These are phyloP conservation scores for Lanmaoa rubissima DNA, from an alignment of 768 basidiomycete species.

Conservation along the genomic window DNA sequence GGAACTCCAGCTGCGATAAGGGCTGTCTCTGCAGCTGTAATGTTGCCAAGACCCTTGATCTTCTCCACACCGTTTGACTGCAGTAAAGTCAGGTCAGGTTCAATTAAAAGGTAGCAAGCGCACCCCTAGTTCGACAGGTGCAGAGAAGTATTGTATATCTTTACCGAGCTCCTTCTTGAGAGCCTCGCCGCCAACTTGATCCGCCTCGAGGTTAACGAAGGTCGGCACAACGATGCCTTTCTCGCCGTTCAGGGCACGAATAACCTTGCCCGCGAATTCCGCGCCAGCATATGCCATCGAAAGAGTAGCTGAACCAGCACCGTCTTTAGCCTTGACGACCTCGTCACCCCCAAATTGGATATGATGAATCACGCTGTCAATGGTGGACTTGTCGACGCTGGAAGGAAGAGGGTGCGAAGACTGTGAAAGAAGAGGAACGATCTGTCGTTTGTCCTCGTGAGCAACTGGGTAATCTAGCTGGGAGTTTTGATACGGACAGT, in stretches of 20 bases:
- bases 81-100: slow-evolving; percentile 1
- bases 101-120: slow-evolving; percentile 11
- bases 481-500: slow-evolving; percentile 50
- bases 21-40: slow-evolving; percentile 69
- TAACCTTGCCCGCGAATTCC: slow-evolving; percentile 80
- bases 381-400: slow-evolving; percentile 41
- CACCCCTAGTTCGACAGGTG: slow-evolving; percentile 86
- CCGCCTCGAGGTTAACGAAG: slow-evolving; percentile 78
- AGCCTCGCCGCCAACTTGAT: slow-evolving; percentile 66
- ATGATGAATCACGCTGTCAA: slow-evolving; percentile 70
- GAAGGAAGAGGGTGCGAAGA: slow-evolving; percentile 74
- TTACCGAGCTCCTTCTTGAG: slow-evolving; percentile 75
- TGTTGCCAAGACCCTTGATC: slow-evolving; percentile 75
- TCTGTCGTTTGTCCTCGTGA: slow-evolving; percentile 43
- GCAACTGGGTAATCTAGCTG: neutral
- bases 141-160: slow-evolving; percentile 85
- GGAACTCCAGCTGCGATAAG: slow-evolving; percentile 80
- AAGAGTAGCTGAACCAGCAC: slow-evolving; percentile 88
- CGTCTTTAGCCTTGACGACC: slow-evolving; percentile 97
- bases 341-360: slow-evolving; percentile 97
- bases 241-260: slow-evolving; percentile 85
- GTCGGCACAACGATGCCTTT: slow-evolving; percentile 82
- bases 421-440: slow-evolving; percentile 92
- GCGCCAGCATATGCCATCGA: slow-evolving; percentile 96
- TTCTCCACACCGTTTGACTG: slow-evolving; percentile 79